These are phyloP conservation scores for Verticillium nonalfalfae DNA, from an alignment of 2,329 filamentous ascomycete genomes.

Conservation along the genomic window DNA sequence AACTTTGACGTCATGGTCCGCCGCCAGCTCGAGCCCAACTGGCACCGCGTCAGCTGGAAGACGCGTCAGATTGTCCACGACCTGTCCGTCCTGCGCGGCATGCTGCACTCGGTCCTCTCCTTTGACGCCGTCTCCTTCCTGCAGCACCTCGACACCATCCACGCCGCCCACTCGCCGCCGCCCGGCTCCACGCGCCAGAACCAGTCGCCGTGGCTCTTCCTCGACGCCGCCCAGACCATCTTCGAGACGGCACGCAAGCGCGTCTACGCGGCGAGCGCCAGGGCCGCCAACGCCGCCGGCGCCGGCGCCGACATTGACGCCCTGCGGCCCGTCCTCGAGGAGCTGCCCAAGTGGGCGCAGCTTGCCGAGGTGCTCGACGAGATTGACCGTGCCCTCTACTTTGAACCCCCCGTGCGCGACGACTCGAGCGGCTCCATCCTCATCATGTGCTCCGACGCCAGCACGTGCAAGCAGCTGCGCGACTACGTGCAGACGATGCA, in stretches of 20 bases:
- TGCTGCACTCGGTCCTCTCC: conserved; percentile 75
- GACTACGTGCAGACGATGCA: conserved; percentile 93
- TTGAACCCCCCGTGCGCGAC: conserved; percentile 69
- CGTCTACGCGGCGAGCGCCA: conserved; percentile 70
- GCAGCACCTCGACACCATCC: conserved; percentile 88
- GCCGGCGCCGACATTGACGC: conserved; percentile 47
- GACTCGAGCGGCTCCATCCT: conserved; percentile 88
- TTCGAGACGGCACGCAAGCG: conserved; percentile 85
- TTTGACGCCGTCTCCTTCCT: conserved; percentile 90
- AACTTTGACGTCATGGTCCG: conserved; percentile 88
- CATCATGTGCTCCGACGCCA: conserved; percentile 89
- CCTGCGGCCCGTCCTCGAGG: conserved; percentile 77
- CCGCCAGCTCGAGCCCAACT: conserved; percentile 88
- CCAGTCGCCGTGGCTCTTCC: conserved; percentile 91
- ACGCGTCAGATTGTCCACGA: conserved; percentile 93
- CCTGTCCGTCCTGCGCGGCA: conserved; percentile 71
- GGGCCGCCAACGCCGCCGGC: conserved; percentile 22
- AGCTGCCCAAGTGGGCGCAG: conserved; percentile 88
- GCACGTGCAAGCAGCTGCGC: conserved; percentile 79
- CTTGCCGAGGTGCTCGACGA: conserved; percentile 88
- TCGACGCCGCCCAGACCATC: conserved; percentile 90
- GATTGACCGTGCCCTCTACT: conserved; percentile 84
- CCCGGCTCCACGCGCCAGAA: conserved; percentile 82
- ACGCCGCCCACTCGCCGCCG: conserved; percentile 82
- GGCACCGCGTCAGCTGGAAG: conserved; percentile 93